These are phyloP conservation scores for Plasmodium coatneyi DNA, from an alignment of 169 alveolate species.

Conservation along the genomic window DNA sequence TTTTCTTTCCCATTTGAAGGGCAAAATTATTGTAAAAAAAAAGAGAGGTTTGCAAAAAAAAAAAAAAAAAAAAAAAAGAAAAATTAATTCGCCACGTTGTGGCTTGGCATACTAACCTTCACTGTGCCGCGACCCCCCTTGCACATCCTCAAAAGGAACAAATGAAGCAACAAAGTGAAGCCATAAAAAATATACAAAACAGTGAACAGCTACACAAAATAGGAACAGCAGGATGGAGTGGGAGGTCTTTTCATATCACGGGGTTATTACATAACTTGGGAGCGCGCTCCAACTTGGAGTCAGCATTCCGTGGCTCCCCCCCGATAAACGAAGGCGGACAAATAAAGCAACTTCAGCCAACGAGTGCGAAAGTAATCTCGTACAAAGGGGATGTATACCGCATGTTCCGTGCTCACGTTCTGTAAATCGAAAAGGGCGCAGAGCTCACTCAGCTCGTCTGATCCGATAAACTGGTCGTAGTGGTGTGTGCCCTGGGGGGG, in stretches of 20 bases:
- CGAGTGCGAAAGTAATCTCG: conserved; percentile 22
- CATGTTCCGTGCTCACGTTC: conserved; percentile 28
- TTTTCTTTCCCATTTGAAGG: background rate
- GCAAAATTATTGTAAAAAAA: background rate
- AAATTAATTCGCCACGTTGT: background rate
- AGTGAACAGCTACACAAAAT: background rate
- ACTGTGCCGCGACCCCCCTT: background rate
- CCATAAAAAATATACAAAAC: background rate
- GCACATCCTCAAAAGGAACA: background rate
- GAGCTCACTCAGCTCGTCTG: background rate
- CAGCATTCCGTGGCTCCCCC: background rate
- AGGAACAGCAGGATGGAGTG: background rate
- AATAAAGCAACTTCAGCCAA: conserved; percentile 8
- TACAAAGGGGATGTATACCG: conserved; percentile 25
- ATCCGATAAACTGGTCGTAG: conserved; percentile 23
- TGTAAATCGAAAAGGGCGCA: conserved; percentile 2
- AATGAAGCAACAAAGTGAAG: background rate
- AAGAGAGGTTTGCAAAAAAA: background rate
- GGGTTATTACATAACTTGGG: background rate
- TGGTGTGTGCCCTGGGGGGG: conserved; percentile 40
- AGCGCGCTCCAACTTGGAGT: background rate
- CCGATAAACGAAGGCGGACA: conserved; percentile 32
- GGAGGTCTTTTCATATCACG: background rate
- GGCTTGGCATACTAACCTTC: background rate
- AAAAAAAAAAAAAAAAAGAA: too few relatives aligned